Percentiles rank a stretch among this genome's conserved stretches.
These are phyloP conservation scores for Aspergillus sp. DNA, from an alignment of 2,329 filamentous ascomycete species.

Conservation along the genomic window DNA sequence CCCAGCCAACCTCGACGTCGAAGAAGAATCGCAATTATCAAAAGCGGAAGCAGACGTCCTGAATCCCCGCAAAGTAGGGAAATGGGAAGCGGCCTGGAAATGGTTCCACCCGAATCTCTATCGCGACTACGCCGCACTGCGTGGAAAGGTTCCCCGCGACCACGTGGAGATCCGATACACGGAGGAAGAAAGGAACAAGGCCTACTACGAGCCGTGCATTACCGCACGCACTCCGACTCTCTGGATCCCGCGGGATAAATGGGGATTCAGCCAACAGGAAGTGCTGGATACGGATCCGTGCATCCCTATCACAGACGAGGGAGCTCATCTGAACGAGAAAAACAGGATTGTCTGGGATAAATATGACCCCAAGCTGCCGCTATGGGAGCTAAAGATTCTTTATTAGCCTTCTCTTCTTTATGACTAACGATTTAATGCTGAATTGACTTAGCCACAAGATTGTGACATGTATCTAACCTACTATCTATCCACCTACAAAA, in stretches of 20 bases:
- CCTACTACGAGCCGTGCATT: conserved; percentile 74
- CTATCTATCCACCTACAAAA: neutral
- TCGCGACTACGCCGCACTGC: conserved; percentile 71
- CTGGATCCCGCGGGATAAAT: conserved; percentile 78
- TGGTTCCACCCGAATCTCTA: conserved; percentile 73
- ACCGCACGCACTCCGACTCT: conserved; percentile 63
- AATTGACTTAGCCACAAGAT: neutral
- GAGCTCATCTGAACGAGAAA: conserved; percentile 69
- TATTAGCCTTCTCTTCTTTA: conserved; percentile 37
- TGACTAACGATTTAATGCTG: neutral
- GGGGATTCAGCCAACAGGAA: conserved; percentile 75
- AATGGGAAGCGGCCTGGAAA: conserved; percentile 33
- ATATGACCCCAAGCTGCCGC: conserved; percentile 58
- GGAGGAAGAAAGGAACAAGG: conserved; percentile 62
- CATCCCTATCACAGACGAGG: conserved; percentile 79
- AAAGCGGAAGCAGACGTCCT: conserved; percentile 31
- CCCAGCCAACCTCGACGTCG: conserved; percentile 66
- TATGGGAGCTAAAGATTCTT: conserved; percentile 56
- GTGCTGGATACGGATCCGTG: conserved; percentile 68
- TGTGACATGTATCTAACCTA: neutral
- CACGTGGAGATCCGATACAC: conserved; percentile 62
- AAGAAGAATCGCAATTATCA: conserved; percentile 51
- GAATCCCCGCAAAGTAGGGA: neutral
- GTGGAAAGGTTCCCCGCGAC: conserved; percentile 65
- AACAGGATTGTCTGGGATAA: conserved; percentile 65